A percentile compares a stretch with the other conserved stretches of the same genome.
Evolutionary conservation across 768 basidiomycete genomes (phyloP).

Genomic region (Agrocybe praecox): DNA sequence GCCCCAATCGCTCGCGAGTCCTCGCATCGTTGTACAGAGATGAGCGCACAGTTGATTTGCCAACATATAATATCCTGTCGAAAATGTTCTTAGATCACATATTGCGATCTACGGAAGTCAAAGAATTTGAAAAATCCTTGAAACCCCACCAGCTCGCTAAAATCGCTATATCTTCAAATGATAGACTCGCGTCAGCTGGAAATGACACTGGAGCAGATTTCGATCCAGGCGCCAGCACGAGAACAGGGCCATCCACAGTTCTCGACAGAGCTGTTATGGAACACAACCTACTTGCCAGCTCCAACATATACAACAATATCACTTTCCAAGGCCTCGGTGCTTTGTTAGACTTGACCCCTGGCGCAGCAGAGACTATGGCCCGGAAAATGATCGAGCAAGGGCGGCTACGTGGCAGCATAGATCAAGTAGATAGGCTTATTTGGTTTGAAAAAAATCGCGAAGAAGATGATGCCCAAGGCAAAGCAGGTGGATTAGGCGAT

Average conservation of each 20-base stretch:
- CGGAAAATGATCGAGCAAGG: constrained; percentile 99
- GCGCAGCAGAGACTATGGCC: constrained; percentile 96
- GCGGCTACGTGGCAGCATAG: constrained; percentile 89
- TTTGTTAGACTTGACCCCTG: constrained; percentile 85
- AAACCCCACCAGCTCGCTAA: constrained; percentile 95
- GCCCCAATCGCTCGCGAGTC: constrained; percentile 92
- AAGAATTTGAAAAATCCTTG: constrained; percentile 85
- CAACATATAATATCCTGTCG: constrained; percentile 86
- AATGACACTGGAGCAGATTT: constrained; percentile 56
- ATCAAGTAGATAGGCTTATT: constrained; percentile 94
- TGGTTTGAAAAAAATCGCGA: constrained; percentile 89
- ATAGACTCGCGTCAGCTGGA: constrained; percentile 70
- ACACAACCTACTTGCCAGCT: constrained; percentile 95
- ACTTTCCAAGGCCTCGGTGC: constrained; percentile 93
- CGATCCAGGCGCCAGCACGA: constrained; percentile 66
- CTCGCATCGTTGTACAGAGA: constrained; percentile 93
- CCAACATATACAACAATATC: constrained; percentile 97
- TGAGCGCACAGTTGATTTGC: constrained; percentile 81
- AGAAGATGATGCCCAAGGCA: constrained; percentile 91
- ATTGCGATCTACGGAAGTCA: constrained; percentile 85
- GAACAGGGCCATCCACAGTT: constrained; percentile 93
- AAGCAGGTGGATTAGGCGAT: constrained; percentile 91
- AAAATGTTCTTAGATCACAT: constrained; percentile 99
- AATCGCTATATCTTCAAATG: constrained; percentile 82
- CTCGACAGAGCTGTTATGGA: constrained; percentile 98